phyloP scores from a whole-genome alignment of 2,329 filamentous ascomycete species.

The Laburnicola sp. region DNA sequence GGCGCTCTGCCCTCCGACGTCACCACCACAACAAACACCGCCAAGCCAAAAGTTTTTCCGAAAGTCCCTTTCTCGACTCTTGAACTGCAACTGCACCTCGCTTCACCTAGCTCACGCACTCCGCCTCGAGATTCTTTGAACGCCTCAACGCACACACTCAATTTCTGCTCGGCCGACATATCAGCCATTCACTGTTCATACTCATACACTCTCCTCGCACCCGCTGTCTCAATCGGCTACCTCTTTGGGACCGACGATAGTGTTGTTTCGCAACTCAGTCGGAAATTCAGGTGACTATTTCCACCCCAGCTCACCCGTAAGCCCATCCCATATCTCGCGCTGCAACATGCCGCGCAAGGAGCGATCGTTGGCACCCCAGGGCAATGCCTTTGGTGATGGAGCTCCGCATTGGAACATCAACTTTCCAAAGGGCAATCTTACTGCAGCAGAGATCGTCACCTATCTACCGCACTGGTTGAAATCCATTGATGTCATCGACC shows the following conservation, averaged over 20 bases:
- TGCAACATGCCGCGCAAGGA: neutral
- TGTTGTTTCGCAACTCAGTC: too few species aligned
- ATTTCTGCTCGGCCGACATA: too few species aligned
- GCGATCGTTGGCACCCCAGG: conserved; percentile 10
- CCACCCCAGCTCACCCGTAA: too few species aligned
- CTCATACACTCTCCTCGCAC: too few species aligned
- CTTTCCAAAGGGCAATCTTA: conserved; percentile 22
- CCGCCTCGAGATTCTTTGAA: too few species aligned
- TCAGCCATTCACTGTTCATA: too few species aligned
- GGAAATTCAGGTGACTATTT: too few species aligned
- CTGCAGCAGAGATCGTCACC: conserved; percentile 13
- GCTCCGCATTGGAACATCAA: conserved; percentile 22
- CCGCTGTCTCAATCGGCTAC: too few species aligned
- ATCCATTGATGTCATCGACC: conserved; percentile 13
- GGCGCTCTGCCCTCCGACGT: neutral
- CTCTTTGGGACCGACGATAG: too few species aligned
- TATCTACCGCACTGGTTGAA: conserved; percentile 17
- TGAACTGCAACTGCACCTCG: neutral
- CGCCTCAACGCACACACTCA: too few species aligned
- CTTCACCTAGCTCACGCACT: neutral
- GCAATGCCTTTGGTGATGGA: conserved; percentile 27
- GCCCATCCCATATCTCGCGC: too few species aligned
- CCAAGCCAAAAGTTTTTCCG: neutral
- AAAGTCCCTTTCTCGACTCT: neutral
- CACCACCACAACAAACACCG: neutral